Conservation (phyloP, 1,284 basidiomycete genomes). For the Cryptococcus depauperatus region DNA sequence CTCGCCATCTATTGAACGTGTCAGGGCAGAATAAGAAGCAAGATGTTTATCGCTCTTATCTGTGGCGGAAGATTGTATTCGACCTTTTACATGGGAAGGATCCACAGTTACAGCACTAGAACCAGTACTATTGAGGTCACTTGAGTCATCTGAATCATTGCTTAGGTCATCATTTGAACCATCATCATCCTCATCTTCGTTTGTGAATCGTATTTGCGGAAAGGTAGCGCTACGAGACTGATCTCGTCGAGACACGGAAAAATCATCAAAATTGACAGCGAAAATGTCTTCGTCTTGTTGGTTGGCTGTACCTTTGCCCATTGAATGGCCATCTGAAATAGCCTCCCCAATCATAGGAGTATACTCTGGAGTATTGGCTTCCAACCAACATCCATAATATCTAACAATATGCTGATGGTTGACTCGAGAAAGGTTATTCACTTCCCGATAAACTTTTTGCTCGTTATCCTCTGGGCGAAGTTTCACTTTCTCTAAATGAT, state of each 20-base stretch:
- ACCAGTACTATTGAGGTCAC: background rate
- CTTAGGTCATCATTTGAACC: constrained; percentile 23
- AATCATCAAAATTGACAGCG: constrained; percentile 36
- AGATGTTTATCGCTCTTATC: constrained; percentile 10
- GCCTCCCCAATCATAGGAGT: constrained; percentile 13
- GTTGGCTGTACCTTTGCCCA: background rate
- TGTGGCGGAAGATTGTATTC: constrained; percentile 1
- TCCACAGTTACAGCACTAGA: constrained; percentile 24
- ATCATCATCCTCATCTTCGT: constrained; percentile 35
- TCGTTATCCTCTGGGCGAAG: constrained; percentile 71
- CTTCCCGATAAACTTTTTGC: constrained; percentile 81
- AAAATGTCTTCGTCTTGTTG: constrained; percentile 33
- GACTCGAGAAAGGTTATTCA: constrained; percentile 76
- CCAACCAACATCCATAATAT: constrained; percentile 51
- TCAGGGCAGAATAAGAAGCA: constrained; percentile 12
- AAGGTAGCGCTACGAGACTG: constrained; percentile 40
- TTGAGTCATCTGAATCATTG: constrained; percentile 3
- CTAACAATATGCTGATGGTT: constrained; percentile 86
- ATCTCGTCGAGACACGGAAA: constrained; percentile 26
- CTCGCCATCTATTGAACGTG: constrained; percentile 26
- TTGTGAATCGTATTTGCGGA: constrained; percentile 40
- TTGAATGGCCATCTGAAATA: background rate
- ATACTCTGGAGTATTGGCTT: constrained; percentile 26
- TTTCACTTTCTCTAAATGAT: constrained; percentile 74
- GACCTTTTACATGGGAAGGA: constrained; percentile 22